Conservation (phyloP, 495 filamentous ascomycete genomes). For the Podospora sp. region DNA sequence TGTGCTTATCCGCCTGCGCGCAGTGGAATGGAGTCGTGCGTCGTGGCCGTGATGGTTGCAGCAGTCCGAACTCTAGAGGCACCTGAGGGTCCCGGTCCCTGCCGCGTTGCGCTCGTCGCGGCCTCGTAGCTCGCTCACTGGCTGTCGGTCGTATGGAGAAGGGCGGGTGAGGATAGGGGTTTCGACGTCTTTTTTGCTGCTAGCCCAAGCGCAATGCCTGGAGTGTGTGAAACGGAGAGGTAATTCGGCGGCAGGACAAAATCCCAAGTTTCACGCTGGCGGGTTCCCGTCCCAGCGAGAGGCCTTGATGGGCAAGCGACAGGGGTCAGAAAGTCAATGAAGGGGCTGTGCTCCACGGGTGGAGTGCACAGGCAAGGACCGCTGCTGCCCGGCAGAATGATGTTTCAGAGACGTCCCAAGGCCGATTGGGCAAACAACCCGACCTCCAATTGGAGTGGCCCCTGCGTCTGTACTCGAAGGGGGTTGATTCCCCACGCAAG, state of each 20-base stretch:
- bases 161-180: neutral
- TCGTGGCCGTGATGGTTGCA: neutral
- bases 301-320: conserved; percentile 31
- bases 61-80: neutral
- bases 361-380: conserved; percentile 21
- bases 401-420: conserved; percentile 31
- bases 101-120: neutral
- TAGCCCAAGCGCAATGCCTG: conserved; percentile 19
- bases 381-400: conserved; percentile 26
- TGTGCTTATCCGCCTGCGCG: conserved; percentile 1
- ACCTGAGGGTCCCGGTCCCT: neutral
- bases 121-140: conserved; percentile 6
- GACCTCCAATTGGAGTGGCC: neutral
- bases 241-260: conserved; percentile 31
- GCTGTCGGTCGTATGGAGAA: neutral
- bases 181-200: conserved; percentile 7
- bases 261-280: conserved; percentile 34
- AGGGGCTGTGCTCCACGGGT: conserved; percentile 29
- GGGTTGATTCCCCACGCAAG: neutral
- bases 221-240: conserved; percentile 21
- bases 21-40: neutral
- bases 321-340: conserved; percentile 35
- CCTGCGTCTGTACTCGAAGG: neutral
- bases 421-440: conserved; percentile 3
- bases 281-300: conserved; percentile 26